A percentile compares a stretch with the other conserved stretches of the same genome.
phyloP scores from a whole-genome alignment of 805 yeast species.

The Tetrapisispora arboricola region DNA sequence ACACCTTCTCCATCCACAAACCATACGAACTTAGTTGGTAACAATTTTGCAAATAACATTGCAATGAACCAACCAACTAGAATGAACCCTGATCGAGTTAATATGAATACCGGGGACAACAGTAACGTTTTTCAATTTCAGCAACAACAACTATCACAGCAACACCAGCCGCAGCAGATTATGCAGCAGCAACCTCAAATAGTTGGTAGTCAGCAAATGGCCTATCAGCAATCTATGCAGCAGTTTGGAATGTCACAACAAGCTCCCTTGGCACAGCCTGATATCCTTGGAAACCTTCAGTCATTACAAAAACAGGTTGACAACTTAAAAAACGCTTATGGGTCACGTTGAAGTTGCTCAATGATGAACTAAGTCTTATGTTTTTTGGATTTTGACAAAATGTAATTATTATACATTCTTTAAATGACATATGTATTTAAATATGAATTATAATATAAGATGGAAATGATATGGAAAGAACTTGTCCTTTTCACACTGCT shows the following conservation, averaged over 20 bases:
- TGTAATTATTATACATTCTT: no score
- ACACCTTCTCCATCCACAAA: slow-evolving; percentile 24
- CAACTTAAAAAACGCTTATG: slow-evolving; percentile 31
- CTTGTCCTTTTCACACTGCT: no score
- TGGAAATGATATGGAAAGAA: no score
- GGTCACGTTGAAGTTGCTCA: slow-evolving; percentile 7
- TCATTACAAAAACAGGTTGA: slow-evolving; percentile 66
- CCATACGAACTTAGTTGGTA: slow-evolving; percentile 6
- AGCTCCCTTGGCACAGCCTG: slow-evolving; percentile 27
- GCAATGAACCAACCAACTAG: neutral
- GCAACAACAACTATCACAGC: no score
- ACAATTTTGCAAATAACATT: neutral
- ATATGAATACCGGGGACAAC: neutral
- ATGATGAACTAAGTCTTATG: no score
- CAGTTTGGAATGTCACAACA: slow-evolving; percentile 19
- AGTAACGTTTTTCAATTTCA: slow-evolving; percentile 4
- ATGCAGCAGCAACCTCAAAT: slow-evolving; percentile 10
- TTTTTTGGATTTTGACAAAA: no score
- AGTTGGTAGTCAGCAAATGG: slow-evolving; percentile 11
- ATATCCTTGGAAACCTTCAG: slow-evolving; percentile 53
- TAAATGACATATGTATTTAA: no score
- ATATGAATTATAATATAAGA: no score
- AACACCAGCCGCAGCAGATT: slow-evolving; percentile 12
- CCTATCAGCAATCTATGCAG: slow-evolving; percentile 10
- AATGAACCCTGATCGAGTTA: neutral